Evolutionary conservation across 2,329 filamentous ascomycete species (phyloP), one percentile per base, ranked within the genome.

Genomic region (Cladosporium colombiae): DNA sequence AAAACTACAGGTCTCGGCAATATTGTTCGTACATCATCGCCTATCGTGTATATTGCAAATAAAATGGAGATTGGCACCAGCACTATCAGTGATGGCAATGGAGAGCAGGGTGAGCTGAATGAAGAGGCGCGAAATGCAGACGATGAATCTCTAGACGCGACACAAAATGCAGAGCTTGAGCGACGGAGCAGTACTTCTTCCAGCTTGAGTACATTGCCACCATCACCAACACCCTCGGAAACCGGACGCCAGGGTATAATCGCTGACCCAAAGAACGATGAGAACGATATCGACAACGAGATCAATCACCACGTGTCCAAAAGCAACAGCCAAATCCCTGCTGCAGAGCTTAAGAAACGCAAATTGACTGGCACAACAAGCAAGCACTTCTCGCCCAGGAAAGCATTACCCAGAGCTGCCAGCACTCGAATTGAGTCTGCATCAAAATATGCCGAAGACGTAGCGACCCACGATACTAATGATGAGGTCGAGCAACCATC

Each of bases 321-420:
- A 11, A 31, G 31, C n/a, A n/a, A 33, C 5, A 18, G 18, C 14
- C 8, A 5, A 6, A 21, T 13, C 10, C 40, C 8, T 21, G 18
- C 27, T 4, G 23, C 27, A 29, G 52, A 33, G 6, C 27, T 40
- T 23, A 72, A 70, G 66, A 74, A 72, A 64, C 72, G 74, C 3
- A 75, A 74, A 65, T 73, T 72, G 67, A 78, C 76, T 3, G 74
- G 75, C 11, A 70, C 66, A 29, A 75, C 68, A 10, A 76, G 74
- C 49, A 72, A 73, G 60, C 76, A 77, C 66, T 77, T 77, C 58
- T 67, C 70, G 3, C 68, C 69, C 13, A 64, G 62, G n/a, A 71
- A 72, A 62, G 23, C 56, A 18, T 23, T 21, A 33, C 25, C 46
- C 21, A 50, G 52, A 50, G 62, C 58, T 25, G 25, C 29, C 33